Evolutionary conservation across 2,329 filamentous ascomycete genomes (phyloP).

Genomic region (Diaporthe ampelina): DNA sequence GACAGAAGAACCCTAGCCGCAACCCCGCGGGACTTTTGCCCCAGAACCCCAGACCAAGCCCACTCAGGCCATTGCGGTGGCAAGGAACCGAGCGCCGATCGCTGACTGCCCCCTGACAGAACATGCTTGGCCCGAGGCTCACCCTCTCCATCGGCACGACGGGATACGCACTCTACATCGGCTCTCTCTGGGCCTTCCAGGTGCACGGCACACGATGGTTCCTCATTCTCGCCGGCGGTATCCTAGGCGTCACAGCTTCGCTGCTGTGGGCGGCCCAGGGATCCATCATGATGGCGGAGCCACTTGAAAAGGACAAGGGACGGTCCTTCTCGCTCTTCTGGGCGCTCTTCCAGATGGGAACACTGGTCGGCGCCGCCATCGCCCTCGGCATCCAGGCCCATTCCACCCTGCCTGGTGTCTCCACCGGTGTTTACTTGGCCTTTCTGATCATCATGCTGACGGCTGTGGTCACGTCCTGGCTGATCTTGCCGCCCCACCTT

Average conservation of each 20-base stretch:
- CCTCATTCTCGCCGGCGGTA: slow-evolving; percentile 43
- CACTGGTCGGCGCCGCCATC: slow-evolving; percentile 46
- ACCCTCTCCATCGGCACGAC: slow-evolving; percentile 43
- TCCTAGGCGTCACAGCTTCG: slow-evolving; percentile 43
- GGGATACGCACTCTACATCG: slow-evolving; percentile 43
- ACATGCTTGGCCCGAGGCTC: slow-evolving; percentile 43
- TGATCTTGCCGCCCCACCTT: slow-evolving; percentile 42
- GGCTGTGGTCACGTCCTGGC: slow-evolving; percentile 41
- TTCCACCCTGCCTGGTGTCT: slow-evolving; percentile 44
- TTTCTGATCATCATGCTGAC: slow-evolving; percentile 47
- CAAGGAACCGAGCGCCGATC: slow-evolving; percentile 3
- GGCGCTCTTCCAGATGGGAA: slow-evolving; percentile 46
- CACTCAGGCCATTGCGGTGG: background rate
- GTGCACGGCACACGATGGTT: slow-evolving; percentile 43
- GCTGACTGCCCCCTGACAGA: slow-evolving; percentile 37
- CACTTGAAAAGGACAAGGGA: slow-evolving; percentile 44
- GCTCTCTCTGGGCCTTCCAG: slow-evolving; percentile 43
- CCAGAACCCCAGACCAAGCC: background rate
- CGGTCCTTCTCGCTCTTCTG: slow-evolving; percentile 45
- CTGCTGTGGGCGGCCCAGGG: slow-evolving; percentile 45
- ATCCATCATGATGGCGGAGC: slow-evolving; percentile 43
- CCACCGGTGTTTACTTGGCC: slow-evolving; percentile 46
- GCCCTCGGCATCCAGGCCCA: slow-evolving; percentile 45
- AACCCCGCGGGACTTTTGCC: slow-evolving; percentile 1
- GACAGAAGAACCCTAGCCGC: background rate